phyloP scores from a whole-genome alignment of 441 rosid species.

The Pelargonium citronellum region DNA sequence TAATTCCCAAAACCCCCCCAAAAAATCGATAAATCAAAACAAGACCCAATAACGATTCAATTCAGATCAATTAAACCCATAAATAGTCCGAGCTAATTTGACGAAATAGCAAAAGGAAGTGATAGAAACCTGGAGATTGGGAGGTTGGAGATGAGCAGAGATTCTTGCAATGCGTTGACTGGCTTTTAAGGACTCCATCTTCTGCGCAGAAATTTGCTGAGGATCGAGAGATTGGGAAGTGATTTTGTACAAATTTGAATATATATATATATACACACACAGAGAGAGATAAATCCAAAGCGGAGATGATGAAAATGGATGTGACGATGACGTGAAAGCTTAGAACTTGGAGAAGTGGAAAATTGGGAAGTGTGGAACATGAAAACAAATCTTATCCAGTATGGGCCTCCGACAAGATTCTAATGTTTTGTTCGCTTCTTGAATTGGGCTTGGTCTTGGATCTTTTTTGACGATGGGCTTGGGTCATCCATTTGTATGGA shows the following conservation, averaged over 20 bases:
- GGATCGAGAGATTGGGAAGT: background rate
- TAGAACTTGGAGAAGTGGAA: background rate
- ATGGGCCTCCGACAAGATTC: background rate
- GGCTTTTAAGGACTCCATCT: constrained; percentile 29
- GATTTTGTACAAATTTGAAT: background rate
- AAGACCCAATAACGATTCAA: background rate
- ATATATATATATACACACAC: background rate
- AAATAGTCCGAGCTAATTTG: background rate
- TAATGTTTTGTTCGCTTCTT: background rate
- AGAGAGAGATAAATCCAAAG: background rate
- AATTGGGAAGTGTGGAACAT: constrained; percentile 23
- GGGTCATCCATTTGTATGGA: background rate
- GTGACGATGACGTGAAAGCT: constrained; percentile 1
- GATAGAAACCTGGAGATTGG: constrained; percentile 34
- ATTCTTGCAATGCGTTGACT: constrained; percentile 62
- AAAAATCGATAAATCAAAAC: background rate
- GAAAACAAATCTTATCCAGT: background rate
- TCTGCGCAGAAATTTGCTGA: background rate
- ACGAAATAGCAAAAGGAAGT: background rate
- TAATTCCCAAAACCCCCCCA: background rate
- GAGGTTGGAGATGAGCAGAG: constrained; percentile 61
- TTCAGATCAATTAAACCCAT: background rate
- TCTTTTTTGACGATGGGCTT: background rate
- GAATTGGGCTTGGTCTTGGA: background rate
- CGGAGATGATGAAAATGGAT: constrained; percentile 5